Base-by-base conservation (phyloP, 2,329 filamentous ascomycete species). In the Xylaria sp. region DNA sequence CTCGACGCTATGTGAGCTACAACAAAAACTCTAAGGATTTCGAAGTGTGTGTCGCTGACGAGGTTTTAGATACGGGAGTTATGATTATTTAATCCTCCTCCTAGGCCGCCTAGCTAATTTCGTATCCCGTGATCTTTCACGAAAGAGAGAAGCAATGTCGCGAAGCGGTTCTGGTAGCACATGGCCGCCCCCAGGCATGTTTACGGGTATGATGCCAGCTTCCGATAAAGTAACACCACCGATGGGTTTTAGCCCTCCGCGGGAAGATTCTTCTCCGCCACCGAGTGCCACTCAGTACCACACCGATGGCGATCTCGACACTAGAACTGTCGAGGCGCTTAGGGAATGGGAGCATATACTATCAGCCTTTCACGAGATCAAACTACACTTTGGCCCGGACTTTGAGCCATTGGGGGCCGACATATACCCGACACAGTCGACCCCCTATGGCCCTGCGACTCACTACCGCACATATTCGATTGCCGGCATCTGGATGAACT, bases 401-500 rank as follows among this genome's bases (percentile, higher is more conserved):
- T 98, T 96, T 75, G 85, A 90, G 63, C 89, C 92, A 1, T 77
- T 98, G 19, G 84, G 86, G 2, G 79, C 87, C 2, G 92, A 95
- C 63, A 86, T 87, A 55, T 82, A 79, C 40, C 81, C 83, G 59
- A 76, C 87, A 54, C 82, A 87, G 48, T 75, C 85, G 64, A 89
- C 92, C 1, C 92, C 94, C 0, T 99, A 97, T 71, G 94, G 95
- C 0, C 85, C 87, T 2, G 90, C 91, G 0, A 78, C 93, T 6
- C 87, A 92, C 66, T 97, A 96, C 73, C 86, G 91, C 29, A 94
- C 91, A 1, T 94, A 92, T 74, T 89, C 90, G n/a, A 90, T 98
- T 65, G 91, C 91, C 2, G 90, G 91, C 33, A 83, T 97, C 21
- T 97, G 93, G 92, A 87, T 91, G 72, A 90, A 93, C 66, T 93